A percentile compares a stretch with the other conserved stretches of the same genome.
These are phyloP conservation scores for Zasmidium citrigriseum DNA, from an alignment of 2,329 filamentous ascomycete species.

Conservation along the genomic window DNA sequence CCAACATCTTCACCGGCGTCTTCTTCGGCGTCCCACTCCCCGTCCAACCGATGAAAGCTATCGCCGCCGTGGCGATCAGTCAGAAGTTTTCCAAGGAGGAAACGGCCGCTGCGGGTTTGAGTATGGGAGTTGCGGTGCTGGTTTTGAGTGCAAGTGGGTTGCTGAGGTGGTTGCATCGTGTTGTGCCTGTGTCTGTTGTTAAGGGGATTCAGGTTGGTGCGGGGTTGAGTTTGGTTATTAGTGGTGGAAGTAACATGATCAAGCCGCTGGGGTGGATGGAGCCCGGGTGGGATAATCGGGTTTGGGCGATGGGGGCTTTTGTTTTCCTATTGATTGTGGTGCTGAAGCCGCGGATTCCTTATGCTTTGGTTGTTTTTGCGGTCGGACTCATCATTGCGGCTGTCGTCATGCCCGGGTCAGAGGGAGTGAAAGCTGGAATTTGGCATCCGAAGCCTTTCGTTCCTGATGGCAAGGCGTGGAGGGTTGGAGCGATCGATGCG, in stretches of 20 bases:
- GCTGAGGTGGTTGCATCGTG: slow-evolving; percentile 70
- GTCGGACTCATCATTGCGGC: slow-evolving; percentile 67
- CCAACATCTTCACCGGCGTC: slow-evolving; percentile 79
- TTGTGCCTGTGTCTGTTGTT: slow-evolving; percentile 82
- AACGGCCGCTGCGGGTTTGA: slow-evolving; percentile 80
- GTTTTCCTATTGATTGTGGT: slow-evolving; percentile 69
- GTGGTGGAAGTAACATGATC: slow-evolving; percentile 70
- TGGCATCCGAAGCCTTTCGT: slow-evolving; percentile 61
- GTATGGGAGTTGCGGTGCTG: slow-evolving; percentile 72
- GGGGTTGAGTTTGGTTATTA: slow-evolving; percentile 78
- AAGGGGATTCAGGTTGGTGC: slow-evolving; percentile 95
- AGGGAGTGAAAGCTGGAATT: slow-evolving; percentile 40
- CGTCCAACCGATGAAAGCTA: slow-evolving; percentile 88
- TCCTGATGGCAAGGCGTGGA: slow-evolving; percentile 50
- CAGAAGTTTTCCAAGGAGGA: slow-evolving; percentile 65
- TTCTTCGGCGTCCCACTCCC: slow-evolving; percentile 87
- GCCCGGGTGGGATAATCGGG: slow-evolving; percentile 71
- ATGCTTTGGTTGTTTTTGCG: slow-evolving; percentile 72
- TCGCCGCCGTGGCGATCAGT: slow-evolving; percentile 84
- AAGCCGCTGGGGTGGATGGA: slow-evolving; percentile 67
- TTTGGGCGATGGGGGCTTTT: slow-evolving; percentile 77
- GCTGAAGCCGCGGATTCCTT: slow-evolving; percentile 67
- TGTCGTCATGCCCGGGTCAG: slow-evolving; percentile 39
- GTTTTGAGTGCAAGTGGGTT: slow-evolving; percentile 77
- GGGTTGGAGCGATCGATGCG: slow-evolving; percentile 61